A percentile compares a stretch with the other conserved stretches of the same genome.
Conservation (phyloP, 2,329 filamentous ascomycete genomes). For the Diaporthe sp. region DNA sequence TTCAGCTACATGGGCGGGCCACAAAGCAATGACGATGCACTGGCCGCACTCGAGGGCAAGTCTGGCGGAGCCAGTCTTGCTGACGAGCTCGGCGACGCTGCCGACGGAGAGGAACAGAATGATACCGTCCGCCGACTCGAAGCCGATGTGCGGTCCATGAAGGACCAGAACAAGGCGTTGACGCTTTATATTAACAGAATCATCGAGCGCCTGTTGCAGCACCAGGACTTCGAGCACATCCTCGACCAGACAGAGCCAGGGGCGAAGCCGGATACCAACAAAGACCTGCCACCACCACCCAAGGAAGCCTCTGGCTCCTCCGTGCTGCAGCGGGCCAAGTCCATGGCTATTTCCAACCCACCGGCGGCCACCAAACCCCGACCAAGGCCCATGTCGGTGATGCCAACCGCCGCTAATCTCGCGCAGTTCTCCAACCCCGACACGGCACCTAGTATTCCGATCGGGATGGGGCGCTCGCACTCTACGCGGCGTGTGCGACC, state of each 20-base stretch:
- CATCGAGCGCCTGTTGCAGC: constrained; percentile 92
- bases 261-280: constrained; percentile 71
- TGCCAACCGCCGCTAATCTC: constrained; percentile 60
- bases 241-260: constrained; percentile 81
- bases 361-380: constrained; percentile 55
- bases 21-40: constrained; percentile 72
- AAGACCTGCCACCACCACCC: constrained; percentile 86
- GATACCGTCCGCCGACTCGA: constrained; percentile 79
- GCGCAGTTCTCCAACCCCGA: constrained; percentile 67
- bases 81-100: constrained; percentile 85
- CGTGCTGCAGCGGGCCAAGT: constrained; percentile 73
- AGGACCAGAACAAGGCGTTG: constrained; percentile 96
- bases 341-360: constrained; percentile 64
- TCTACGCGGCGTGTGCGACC: constrained; percentile 64
- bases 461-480: constrained; percentile 70
- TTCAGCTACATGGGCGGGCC: constrained; percentile 77
- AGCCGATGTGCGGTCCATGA: constrained; percentile 81
- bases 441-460: constrained; percentile 82
- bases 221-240: constrained; percentile 95
- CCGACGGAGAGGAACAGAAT: constrained; percentile 66
- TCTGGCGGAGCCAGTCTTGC: constrained; percentile 73
- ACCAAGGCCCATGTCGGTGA: constrained; percentile 70
- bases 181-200: constrained; percentile 99
- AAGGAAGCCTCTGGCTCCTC: constrained; percentile 62
- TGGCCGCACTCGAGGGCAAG: constrained; percentile 74